Evolutionary conservation across 306 rosid species (phyloP).

Genomic region (Prunus dulcis): DNA sequence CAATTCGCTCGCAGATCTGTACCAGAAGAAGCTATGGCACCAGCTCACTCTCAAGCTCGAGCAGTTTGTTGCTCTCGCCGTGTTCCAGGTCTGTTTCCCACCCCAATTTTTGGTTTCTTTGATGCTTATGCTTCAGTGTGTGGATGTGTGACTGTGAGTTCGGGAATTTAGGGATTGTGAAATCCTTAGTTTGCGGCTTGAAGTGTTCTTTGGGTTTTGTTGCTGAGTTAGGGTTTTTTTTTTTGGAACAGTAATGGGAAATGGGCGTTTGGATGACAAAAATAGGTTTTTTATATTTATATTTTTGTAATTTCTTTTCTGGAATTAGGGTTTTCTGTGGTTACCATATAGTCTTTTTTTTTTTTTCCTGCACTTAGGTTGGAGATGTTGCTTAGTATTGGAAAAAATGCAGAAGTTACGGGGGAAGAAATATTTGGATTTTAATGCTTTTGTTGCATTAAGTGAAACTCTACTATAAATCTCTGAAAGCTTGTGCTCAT

Average conservation of each 20-base stretch:
- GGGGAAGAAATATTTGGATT: background rate
- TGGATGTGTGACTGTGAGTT: background rate
- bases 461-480: background rate
- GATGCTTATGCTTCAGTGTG: background rate
- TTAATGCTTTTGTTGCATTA: background rate
- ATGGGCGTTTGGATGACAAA: constrained; percentile 7
- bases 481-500: background rate
- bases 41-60: constrained; percentile 99
- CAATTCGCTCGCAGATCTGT: constrained; percentile 94
- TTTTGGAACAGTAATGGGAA: background rate
- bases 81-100: constrained; percentile 63
- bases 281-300: background rate
- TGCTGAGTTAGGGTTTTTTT: constrained; percentile 23
- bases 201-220: background rate
- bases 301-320: background rate
- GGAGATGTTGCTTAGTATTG: background rate
- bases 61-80: constrained; percentile 86
- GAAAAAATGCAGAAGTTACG: background rate
- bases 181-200: background rate
- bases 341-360: background rate
- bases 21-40: constrained; percentile 99
- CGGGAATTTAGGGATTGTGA: constrained; percentile 51
- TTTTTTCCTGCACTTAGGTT: background rate
- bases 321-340: background rate
- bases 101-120: background rate